These are phyloP conservation scores for Avicennia marina DNA, from an alignment of 257 asterid species.

Conservation along the genomic window DNA sequence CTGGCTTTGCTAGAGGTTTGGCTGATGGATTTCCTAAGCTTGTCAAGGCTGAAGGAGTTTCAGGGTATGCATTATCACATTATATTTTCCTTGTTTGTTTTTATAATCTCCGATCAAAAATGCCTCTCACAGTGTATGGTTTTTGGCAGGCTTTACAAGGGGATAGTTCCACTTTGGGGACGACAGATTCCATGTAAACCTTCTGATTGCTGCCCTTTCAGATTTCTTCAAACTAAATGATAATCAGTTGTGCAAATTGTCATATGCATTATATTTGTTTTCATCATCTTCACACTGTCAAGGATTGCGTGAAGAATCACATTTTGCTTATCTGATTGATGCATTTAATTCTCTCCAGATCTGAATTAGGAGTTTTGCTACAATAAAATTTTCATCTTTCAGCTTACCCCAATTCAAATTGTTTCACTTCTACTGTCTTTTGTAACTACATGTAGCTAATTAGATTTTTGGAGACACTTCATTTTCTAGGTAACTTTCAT, in stretches of 20 bases:
- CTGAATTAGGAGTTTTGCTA: no score
- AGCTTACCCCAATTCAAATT: no score
- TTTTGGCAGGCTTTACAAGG: slow-evolving; percentile 70
- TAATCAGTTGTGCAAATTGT: no score
- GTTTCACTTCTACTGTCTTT: background rate
- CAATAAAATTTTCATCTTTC: no score
- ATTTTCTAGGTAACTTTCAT: background rate
- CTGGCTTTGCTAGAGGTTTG: slow-evolving; percentile 77
- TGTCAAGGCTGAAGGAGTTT: slow-evolving; percentile 53
- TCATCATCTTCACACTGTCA: background rate
- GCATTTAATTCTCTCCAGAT: no score
- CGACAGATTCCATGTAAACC: slow-evolving; percentile 89
- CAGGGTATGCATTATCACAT: slow-evolving; percentile 69
- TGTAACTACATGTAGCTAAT: no score
- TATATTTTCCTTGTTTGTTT: background rate
- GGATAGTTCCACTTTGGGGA: slow-evolving; percentile 89
- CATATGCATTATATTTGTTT: no score
- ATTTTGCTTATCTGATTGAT: background rate
- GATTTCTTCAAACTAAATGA: no score
- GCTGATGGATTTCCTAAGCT: slow-evolving; percentile 83
- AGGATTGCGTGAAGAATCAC: background rate
- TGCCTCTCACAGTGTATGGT: background rate
- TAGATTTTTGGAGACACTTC: no score
- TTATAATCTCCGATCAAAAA: background rate
- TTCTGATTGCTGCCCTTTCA: background rate